Percentiles rank a stretch among this genome's conserved stretches.
Evolutionary conservation across 331 rosid species (phyloP).

Genomic region (Pyracantha coccinea): DNA sequence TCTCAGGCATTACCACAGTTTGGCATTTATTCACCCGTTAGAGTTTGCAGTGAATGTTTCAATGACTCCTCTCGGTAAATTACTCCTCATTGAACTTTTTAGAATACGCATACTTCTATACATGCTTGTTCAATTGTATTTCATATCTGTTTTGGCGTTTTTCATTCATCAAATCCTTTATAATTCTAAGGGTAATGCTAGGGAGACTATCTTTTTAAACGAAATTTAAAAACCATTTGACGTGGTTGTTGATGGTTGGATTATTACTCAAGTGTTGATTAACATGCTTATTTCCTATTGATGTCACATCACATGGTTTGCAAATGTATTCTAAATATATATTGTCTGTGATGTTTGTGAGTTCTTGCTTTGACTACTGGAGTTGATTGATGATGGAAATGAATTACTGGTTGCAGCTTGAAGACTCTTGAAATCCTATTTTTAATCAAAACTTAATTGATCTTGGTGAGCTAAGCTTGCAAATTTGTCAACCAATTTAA

Average conservation of each 20-base stretch:
- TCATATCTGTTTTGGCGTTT: background rate
- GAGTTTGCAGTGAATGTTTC: conserved; percentile 90
- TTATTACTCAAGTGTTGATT: too few species aligned
- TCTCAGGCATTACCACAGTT: conserved; percentile 81
- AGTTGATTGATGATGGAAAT: background rate
- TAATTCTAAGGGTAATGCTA: background rate
- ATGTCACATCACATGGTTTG: too few species aligned
- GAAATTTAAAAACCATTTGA: too few species aligned
- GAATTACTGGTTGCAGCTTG: background rate
- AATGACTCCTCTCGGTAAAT: conserved; percentile 57
- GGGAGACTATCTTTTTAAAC: too few species aligned
- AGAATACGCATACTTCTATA: background rate
- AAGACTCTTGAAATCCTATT: background rate
- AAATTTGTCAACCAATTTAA: background rate
- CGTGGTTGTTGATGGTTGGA: too few species aligned
- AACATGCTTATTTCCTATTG: too few species aligned
- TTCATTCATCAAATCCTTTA: background rate
- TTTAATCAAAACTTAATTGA: background rate
- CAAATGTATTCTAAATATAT: background rate
- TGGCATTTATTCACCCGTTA: conserved; percentile 61
- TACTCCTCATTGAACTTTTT: background rate
- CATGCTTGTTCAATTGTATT: background rate
- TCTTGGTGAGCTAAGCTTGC: background rate
- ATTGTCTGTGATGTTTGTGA: background rate
- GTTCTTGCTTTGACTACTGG: background rate